phyloP scores from a whole-genome alignment of 2,329 filamentous ascomycete genomes.

The Trematosphaeria pertusa region DNA sequence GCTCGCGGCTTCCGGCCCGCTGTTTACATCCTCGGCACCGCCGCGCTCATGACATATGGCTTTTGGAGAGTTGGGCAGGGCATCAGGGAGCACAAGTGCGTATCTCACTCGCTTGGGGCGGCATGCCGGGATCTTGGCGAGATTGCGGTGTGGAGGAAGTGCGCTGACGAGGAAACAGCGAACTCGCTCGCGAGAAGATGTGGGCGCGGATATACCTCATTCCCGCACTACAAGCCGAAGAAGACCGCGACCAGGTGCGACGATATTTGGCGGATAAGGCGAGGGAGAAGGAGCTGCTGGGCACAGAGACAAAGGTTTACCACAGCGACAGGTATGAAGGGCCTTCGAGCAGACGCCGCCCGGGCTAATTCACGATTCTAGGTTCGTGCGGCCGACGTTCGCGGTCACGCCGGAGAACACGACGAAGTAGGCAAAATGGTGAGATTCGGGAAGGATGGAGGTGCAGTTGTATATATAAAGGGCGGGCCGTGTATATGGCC shows the following conservation, averaged over 20 bases:
- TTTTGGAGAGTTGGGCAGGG: slow-evolving; percentile 87
- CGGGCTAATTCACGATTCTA: slow-evolving; percentile 24
- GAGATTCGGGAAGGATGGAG: not conserved
- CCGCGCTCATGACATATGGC: slow-evolving; percentile 82
- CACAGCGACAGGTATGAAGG: slow-evolving; percentile 79
- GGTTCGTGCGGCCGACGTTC: slow-evolving; percentile 76
- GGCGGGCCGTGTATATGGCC: not conserved
- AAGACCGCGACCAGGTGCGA: slow-evolving; percentile 93
- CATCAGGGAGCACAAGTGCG: slow-evolving; percentile 90
- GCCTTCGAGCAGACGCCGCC: not conserved
- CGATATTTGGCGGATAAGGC: slow-evolving; percentile 85
- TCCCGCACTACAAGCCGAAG: slow-evolving; percentile 92
- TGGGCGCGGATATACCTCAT: slow-evolving; percentile 96
- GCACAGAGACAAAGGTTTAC: slow-evolving; percentile 84
- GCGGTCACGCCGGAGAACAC: slow-evolving; percentile 71
- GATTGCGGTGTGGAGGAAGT: not conserved
- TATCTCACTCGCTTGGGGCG: slow-evolving; percentile 6
- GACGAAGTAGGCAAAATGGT: slow-evolving; percentile 59
- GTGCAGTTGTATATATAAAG: slow-evolving; percentile 9
- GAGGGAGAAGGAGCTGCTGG: slow-evolving; percentile 88
- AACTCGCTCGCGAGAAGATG: slow-evolving; percentile 96
- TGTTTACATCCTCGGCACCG: slow-evolving; percentile 78
- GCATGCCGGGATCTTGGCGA: not conserved
- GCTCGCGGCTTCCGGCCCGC: slow-evolving; percentile 87
- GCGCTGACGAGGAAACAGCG: slow-evolving; percentile 62